phyloP scores from a whole-genome alignment of 75 land plant species.

The Cupressus sempervirens region DNA sequence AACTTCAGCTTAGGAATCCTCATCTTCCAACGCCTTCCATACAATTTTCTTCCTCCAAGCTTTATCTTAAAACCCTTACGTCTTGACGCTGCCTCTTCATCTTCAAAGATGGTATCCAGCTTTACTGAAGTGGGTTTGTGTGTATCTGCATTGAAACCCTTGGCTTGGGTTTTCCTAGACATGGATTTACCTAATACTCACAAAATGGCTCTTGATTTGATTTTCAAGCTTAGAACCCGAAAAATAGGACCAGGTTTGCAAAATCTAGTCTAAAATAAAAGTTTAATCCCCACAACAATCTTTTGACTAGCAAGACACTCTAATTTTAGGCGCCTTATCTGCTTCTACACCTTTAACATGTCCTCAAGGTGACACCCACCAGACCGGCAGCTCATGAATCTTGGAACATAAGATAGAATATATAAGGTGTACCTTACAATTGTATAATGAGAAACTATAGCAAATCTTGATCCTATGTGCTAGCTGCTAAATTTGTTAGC shows the following conservation, averaged over 20 bases:
- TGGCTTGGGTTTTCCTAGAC: neutral
- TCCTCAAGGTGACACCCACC: neutral
- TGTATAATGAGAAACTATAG: neutral
- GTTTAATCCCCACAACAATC: too few relatives aligned
- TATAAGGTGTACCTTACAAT: neutral
- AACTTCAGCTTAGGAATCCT: neutral
- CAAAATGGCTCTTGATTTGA: neutral
- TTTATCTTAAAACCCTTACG: neutral
- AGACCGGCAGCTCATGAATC: neutral
- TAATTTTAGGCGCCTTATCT: neutral
- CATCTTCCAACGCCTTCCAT: constrained; percentile 3
- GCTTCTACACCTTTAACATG: neutral
- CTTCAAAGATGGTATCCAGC: constrained; percentile 12
- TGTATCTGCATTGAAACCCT: neutral
- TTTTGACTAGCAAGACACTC: neutral
- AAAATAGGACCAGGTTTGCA: neutral
- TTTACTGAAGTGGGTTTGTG: neutral
- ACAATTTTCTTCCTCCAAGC: neutral
- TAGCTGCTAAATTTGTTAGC: neutral
- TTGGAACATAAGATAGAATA: neutral
- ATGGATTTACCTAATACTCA: neutral
- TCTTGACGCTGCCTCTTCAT: neutral
- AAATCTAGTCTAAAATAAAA: neutral
- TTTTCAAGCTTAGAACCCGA: neutral
- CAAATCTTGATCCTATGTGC: neutral